A percentile compares a stretch with the other conserved stretches of the same genome.
Evolutionary conservation across 306 rosid genomes (phyloP).

Genomic region (Chamaecrista fasciculata): DNA sequence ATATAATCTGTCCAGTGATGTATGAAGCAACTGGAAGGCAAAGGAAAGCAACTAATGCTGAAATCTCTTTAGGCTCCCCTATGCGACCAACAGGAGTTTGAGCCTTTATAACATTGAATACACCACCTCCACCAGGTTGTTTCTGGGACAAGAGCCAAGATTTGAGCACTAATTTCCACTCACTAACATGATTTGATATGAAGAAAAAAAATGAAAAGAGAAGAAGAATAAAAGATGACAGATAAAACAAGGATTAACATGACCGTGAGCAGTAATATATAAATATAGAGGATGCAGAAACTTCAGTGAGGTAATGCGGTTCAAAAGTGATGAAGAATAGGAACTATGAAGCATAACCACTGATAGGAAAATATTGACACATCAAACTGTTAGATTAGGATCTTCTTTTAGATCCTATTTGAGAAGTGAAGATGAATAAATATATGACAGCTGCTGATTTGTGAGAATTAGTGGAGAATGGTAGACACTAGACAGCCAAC

Average conservation of each 20-base stretch:
- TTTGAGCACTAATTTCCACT: neutral
- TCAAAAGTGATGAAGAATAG: too few relatives aligned
- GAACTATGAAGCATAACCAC: too few relatives aligned
- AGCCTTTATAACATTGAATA: neutral
- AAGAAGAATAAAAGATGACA: too few relatives aligned
- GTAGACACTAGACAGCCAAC: neutral
- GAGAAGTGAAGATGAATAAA: neutral
- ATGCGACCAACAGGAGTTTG: constrained; percentile 31
- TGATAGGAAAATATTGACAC: too few relatives aligned
- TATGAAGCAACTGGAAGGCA: constrained; percentile 59
- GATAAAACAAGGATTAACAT: too few relatives aligned
- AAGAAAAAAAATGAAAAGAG: too few relatives aligned
- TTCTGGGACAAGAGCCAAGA: neutral
- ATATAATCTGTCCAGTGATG: constrained; percentile 53
- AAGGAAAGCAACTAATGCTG: constrained; percentile 52
- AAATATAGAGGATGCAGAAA: too few relatives aligned
- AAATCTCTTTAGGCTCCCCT: constrained; percentile 46
- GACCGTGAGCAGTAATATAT: too few relatives aligned
- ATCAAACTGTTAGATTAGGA: too few relatives aligned
- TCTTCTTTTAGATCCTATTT: too few relatives aligned
- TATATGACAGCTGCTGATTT: neutral
- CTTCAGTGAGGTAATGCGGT: too few relatives aligned
- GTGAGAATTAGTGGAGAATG: neutral
- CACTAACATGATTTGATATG: too few relatives aligned
- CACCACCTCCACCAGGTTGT: neutral